A percentile compares a stretch with the other conserved stretches of the same genome.
Conservation (phyloP, 441 rosid genomes). For the Flueggea neowawraea region DNA sequence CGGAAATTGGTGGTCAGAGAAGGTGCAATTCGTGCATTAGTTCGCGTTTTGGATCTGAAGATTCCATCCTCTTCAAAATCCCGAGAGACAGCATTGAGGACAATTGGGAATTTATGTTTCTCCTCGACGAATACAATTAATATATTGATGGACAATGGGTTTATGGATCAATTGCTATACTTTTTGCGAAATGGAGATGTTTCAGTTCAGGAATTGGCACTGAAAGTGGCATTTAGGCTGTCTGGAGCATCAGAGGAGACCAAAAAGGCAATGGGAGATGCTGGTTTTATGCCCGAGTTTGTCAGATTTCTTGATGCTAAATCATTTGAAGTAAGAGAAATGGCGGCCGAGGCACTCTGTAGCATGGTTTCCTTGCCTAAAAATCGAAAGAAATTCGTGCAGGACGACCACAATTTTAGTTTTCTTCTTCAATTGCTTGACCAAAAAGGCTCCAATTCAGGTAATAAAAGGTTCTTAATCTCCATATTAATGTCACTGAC, state of each 20-base stretch:
- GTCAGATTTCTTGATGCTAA: slow-evolving; percentile 81
- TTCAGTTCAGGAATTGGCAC: slow-evolving; percentile 69
- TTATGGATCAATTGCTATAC: slow-evolving; percentile 52
- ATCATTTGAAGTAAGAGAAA: slow-evolving; percentile 66
- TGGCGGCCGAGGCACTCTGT: slow-evolving; percentile 69
- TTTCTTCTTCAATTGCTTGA: slow-evolving; percentile 63
- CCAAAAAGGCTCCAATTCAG: slow-evolving; percentile 55
- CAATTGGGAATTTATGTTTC: slow-evolving; percentile 73
- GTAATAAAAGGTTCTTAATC: slow-evolving; percentile 57
- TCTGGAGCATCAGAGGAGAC: slow-evolving; percentile 64
- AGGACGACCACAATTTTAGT: slow-evolving; percentile 62
- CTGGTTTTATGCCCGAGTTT: slow-evolving; percentile 80
- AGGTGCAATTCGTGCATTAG: slow-evolving; percentile 66
- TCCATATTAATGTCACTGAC: slow-evolving; percentile 75
- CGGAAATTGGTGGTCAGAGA: slow-evolving; percentile 44
- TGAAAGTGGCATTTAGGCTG: slow-evolving; percentile 65
- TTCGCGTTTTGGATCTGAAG: slow-evolving; percentile 57
- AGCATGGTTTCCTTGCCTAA: slow-evolving; percentile 53
- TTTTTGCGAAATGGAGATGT: slow-evolving; percentile 62
- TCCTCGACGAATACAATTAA: slow-evolving; percentile 36
- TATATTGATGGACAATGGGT: slow-evolving; percentile 46
- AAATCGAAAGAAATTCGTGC: slow-evolving; percentile 65
- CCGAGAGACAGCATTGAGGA: slow-evolving; percentile 57
- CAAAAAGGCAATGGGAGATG: slow-evolving; percentile 67
- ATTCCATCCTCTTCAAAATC: slow-evolving; percentile 45